Conservation (phyloP, 2,329 filamentous ascomycete genomes). For the Tolypocladium album region DNA sequence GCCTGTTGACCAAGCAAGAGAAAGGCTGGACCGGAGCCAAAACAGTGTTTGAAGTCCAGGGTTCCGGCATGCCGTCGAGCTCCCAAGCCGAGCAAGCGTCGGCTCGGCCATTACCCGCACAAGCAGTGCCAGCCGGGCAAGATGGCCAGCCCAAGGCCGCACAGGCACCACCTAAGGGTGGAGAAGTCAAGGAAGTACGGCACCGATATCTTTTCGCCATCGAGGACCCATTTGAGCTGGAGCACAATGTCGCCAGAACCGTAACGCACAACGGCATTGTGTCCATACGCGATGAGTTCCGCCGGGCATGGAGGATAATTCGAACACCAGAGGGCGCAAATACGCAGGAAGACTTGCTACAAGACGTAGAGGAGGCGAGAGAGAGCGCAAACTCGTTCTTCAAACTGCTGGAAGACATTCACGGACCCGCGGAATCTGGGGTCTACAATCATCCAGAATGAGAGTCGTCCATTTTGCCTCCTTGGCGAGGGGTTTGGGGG, state of each 20-base stretch:
- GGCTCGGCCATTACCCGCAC: background rate
- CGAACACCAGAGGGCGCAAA: conserved; percentile 33
- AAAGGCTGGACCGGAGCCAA: conserved; percentile 85
- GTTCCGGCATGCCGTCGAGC: conserved; percentile 9
- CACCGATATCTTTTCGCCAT: conserved; percentile 81
- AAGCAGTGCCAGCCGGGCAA: background rate
- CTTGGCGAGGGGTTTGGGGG: background rate
- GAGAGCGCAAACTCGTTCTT: conserved; percentile 13
- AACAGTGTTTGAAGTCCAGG: conserved; percentile 48
- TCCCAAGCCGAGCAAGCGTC: conserved; percentile 1
- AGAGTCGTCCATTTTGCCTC: background rate
- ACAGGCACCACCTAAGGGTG: conserved; percentile 16
- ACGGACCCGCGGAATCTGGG: conserved; percentile 12
- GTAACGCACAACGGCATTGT: conserved; percentile 77
- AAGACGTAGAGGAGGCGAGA: conserved; percentile 32
- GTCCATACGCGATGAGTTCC: conserved; percentile 74
- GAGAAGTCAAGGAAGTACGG: conserved; percentile 55
- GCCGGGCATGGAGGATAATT: conserved; percentile 67
- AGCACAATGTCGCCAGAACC: conserved; percentile 81
- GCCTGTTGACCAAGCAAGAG: conserved; percentile 59
- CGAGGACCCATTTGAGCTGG: conserved; percentile 81
- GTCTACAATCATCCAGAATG: background rate
- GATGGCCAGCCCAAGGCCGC: background rate
- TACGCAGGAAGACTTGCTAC: conserved; percentile 37
- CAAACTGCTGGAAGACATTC: conserved; percentile 21